Evolutionary conservation across 2,329 filamentous ascomycete genomes (phyloP), one percentile per base, ranked within the genome.

Genomic region (Dryadomyces sulphureus): DNA sequence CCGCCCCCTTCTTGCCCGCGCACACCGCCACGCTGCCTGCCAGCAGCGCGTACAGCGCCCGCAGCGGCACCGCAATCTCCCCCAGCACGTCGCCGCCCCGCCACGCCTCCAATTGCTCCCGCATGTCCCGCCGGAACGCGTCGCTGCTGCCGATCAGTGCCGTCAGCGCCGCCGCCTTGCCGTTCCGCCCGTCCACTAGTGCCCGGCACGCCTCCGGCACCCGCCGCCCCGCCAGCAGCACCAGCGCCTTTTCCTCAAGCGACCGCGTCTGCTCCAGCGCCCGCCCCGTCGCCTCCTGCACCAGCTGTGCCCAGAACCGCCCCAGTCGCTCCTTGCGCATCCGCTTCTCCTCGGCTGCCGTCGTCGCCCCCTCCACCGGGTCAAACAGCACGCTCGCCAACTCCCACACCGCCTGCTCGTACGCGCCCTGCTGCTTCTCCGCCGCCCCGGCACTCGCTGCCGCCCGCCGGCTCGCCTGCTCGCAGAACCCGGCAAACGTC

Each of bases 301-400:
- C 73, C 62, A 89, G 63, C 20, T 72, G 69, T 45, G 77, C 70
- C 71, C 83, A 78, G 46, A 81, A 79, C 21, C 70, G 65, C 1
- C 79, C 77, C n/a, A 95, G 68, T 46, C 70, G 76, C 48, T 79
- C 75, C 53, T 83, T 72, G 32, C 77, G 72, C 19, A 65, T 40
- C 38, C 59, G 57, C 20, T 60, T 57, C 32, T 67, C 60, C 5
- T 60, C 55, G 0, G 62, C 56, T 11, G 65, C 54, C 1, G 70
- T 65, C 3, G 61, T 48, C 2, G 66, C 62, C 25, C 72, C 58
- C 16, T 65, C 65, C 11, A 77, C 51, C n/a, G 79, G 69, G 53
- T 94, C 88, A 57, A 94, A 98, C 4, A 98, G 72, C 34, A 95
- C 80, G 48, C 84, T 84, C 1, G 86, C 81, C 32, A 98, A 69